Evolutionary conservation across 257 asterid genomes (phyloP).

Genomic region (Solanum ahanhuiri): DNA sequence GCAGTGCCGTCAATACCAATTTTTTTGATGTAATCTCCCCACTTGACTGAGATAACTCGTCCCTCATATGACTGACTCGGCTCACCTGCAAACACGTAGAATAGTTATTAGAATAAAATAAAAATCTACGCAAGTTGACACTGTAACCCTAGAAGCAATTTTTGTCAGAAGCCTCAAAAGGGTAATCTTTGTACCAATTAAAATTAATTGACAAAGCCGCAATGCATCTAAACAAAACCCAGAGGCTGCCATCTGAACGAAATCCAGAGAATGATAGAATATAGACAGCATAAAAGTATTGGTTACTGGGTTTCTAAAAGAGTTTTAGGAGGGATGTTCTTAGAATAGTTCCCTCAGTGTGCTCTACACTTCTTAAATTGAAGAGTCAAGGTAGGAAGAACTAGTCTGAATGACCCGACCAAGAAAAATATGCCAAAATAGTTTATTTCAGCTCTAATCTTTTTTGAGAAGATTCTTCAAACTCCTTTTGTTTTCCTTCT

Average conservation of each 20-base stretch:
- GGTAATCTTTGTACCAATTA: background rate
- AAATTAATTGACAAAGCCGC: background rate
- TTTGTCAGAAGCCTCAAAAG: background rate
- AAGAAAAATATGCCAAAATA: background rate
- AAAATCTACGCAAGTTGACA: background rate
- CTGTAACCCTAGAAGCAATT: background rate
- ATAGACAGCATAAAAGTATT: background rate
- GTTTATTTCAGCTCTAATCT: background rate
- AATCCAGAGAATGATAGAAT: background rate
- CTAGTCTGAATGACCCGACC: background rate
- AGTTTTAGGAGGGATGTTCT: background rate
- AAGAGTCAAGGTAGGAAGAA: background rate
- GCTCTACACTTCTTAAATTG: background rate
- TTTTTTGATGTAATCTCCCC: constrained; percentile 62
- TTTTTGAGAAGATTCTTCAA: background rate
- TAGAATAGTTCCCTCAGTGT: background rate
- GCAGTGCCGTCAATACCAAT: constrained; percentile 74
- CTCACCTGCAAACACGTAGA: constrained; percentile 35
- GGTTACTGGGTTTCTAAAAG: background rate
- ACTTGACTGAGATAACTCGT: constrained; percentile 65
- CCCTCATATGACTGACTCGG: constrained; percentile 54
- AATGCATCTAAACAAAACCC: background rate
- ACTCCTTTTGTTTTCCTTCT: background rate
- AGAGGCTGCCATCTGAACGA: background rate
- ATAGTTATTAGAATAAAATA: background rate